Evolutionary conservation across 139 green algal genomes (phyloP), one percentile per base, ranked within the genome.

Genomic region (Coelastrella sp.): DNA sequence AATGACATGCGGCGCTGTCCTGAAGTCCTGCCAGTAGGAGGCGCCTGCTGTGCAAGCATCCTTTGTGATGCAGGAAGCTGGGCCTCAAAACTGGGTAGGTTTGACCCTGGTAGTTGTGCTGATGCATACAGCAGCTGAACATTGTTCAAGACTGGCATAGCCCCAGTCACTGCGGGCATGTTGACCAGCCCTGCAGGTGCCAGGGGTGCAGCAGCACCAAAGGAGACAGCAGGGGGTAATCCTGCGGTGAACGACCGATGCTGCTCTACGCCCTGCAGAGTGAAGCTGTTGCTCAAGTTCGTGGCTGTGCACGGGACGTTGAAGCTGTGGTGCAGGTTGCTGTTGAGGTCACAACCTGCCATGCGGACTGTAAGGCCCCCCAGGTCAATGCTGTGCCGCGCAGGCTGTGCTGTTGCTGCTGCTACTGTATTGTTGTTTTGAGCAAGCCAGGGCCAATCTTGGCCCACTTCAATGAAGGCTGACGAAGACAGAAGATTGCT

Each of bases 321-420:
- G 65, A 74, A 86, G 59, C 25, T 78, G 82, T 63, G 63, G 82
- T 63, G 63, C 14, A 73, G 49, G 8, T 74, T 24, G 24, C 56
- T 17, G 72, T 60, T 56, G 25, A 87, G 68, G 8, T 76, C 82
- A 24, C 57, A 60, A 8, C n/a, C 65, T 56, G 65, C 27, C 82
- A 88, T 56, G 68, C 22, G 49, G 27, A 81, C 66, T 58, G 84
- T 68, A 49, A 88, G 49, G 20, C 84, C 84, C 6, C 84, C 84
- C 49, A 88, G 15, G 22, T 88, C 84, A n/a, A 88, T 68, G 84
- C 84, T 88, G 68, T 81, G 84, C 49, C 84, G 60, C 7, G 63
- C 15, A n/a, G 84, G 84, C 58, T 88, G 58, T 22, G 35, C 14
- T 58, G 8, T 60, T 56, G 63, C 35, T 8, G 15, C 17, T 78